Percentiles rank a stretch among this genome's conserved stretches.
These are phyloP conservation scores for Apiotrichum akiyoshidainum DNA, from an alignment of 1,284 basidiomycete genomes.

Conservation along the genomic window DNA sequence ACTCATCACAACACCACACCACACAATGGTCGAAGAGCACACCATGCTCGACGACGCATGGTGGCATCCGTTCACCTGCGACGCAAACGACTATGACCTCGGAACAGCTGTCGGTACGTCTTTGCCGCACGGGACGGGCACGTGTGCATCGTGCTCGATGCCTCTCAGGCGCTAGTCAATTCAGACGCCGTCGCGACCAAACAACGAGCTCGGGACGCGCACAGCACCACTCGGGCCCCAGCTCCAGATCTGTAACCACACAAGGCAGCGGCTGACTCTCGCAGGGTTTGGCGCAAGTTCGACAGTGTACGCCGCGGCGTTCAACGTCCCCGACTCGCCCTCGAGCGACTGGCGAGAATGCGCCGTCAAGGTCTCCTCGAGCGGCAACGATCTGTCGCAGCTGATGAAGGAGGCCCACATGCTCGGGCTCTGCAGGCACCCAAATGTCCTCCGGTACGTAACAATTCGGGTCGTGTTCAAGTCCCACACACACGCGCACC, in stretches of 20 bases:
- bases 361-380: conserved; percentile 44
- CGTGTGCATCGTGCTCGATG: not conserved
- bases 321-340: conserved; percentile 19
- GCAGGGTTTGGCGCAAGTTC: conserved; percentile 46
- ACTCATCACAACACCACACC: not conserved
- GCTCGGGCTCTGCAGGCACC: conserved; percentile 39
- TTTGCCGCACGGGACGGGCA: not conserved
- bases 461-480: not conserved
- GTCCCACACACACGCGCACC: no score
- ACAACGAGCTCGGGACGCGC: no score
- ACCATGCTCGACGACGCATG: conserved; percentile 37
- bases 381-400: conserved; percentile 33
- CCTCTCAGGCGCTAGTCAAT: not conserved
- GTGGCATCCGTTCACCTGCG: conserved; percentile 32
- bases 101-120: conserved; percentile 35
- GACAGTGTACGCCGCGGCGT: conserved; percentile 38
- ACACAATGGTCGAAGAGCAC: conserved; percentile 9
- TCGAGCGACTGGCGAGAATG: conserved; percentile 23
- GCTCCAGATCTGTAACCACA: no score
- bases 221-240: no score
- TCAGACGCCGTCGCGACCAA: no score
- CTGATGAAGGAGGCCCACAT: conserved; percentile 37
- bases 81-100: conserved; percentile 38
- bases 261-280: not conserved
- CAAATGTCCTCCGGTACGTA: conserved; percentile 42